phyloP scores from a whole-genome alignment of 345 rosid species.

The Acer negundo region DNA sequence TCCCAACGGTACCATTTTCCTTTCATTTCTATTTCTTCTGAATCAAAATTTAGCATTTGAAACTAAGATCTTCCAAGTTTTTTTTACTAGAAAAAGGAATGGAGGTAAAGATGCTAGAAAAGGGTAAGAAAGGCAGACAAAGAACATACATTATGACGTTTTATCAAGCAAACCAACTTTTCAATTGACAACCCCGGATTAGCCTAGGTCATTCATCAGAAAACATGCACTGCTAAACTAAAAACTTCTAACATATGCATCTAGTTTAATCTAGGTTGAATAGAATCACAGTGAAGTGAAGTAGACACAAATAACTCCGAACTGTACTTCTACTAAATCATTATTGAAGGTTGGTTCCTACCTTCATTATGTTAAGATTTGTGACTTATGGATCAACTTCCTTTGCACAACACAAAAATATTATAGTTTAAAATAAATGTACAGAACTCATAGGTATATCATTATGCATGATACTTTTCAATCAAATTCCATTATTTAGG shows the following conservation, averaged over 20 bases:
- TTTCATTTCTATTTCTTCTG: too few species aligned
- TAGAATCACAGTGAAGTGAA: neutral
- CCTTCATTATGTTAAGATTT: neutral
- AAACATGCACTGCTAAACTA: neutral
- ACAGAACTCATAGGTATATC: neutral
- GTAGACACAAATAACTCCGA: neutral
- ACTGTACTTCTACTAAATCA: neutral
- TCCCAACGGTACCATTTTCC: too few species aligned
- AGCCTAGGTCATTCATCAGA: neutral
- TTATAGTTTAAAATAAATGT: neutral
- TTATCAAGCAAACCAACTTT: too few species aligned
- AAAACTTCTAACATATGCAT: neutral
- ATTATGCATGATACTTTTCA: neutral
- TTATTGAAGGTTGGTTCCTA: constrained; percentile 1
- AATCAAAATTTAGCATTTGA: too few species aligned
- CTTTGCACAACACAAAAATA: neutral
- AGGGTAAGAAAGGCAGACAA: too few species aligned
- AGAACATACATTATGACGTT: too few species aligned
- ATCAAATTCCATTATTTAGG: neutral
- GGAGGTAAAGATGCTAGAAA: too few species aligned
- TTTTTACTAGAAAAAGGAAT: too few species aligned
- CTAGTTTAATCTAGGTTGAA: neutral
- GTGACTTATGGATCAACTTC: neutral
- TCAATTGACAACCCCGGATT: neutral
- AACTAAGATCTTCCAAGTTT: too few species aligned